Evolutionary conservation across 495 filamentous ascomycete genomes (phyloP).

Genomic region (Rostrohypoxylon terebratum): DNA sequence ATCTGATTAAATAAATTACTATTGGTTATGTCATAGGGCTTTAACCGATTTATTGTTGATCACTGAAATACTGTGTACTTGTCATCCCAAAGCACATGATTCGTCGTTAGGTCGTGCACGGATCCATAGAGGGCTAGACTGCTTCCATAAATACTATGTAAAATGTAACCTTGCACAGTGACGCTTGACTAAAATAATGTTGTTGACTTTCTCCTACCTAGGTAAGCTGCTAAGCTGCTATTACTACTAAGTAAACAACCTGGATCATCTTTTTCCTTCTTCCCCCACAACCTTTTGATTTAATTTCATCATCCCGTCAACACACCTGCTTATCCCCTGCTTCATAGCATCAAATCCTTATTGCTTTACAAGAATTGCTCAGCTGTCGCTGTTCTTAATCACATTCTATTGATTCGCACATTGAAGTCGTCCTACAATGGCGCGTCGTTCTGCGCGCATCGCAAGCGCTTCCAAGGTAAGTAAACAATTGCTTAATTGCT

Average conservation of each 20-base stretch:
- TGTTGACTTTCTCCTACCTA: slow-evolving; percentile 7
- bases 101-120: background rate
- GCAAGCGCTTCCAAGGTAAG: slow-evolving; percentile 59
- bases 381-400: background rate
- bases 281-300: slow-evolving; percentile 32
- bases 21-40: slow-evolving; percentile 5
- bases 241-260: slow-evolving; percentile 23
- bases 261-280: slow-evolving; percentile 30
- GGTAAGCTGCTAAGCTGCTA: too few species aligned
- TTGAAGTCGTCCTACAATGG: slow-evolving; percentile 22
- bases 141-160: slow-evolving; percentile 6
- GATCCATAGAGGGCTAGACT: background rate
- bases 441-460: slow-evolving; percentile 62
- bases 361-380: background rate
- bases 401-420: slow-evolving; percentile 15
- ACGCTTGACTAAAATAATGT: slow-evolving; percentile 1
- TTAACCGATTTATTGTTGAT: background rate
- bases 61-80: background rate
- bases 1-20: background rate
- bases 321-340: slow-evolving; percentile 32
- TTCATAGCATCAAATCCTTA: slow-evolving; percentile 18
- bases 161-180: slow-evolving; percentile 1
- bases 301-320: slow-evolving; percentile 37
- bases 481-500: slow-evolving; percentile 21
- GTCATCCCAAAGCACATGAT: background rate